Conservation (phyloP, 1,139 yeast genomes). For the Lodderomyces orthopsilosis region DNA sequence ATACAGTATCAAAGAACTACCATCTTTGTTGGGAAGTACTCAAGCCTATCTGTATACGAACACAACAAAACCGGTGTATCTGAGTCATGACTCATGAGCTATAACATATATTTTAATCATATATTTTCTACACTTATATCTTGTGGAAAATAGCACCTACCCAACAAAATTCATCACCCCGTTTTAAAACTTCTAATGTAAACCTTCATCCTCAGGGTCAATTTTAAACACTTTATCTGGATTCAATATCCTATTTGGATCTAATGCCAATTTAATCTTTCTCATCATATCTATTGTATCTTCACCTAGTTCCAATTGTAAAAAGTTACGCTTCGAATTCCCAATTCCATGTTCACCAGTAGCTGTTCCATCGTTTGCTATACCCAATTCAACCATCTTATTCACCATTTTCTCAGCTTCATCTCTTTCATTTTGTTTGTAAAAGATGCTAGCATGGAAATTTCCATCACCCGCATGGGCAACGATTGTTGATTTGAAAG, state of each 20-base stretch:
- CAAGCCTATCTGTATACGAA: too few species aligned
- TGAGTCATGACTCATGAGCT: too few species aligned
- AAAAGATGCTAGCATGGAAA: constrained; percentile 76
- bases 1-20: background rate
- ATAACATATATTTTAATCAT: too few species aligned
- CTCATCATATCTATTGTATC: constrained; percentile 56
- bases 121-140: too few species aligned
- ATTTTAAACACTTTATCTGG: constrained; percentile 62
- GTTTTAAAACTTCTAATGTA: too few species aligned
- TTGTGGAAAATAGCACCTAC: too few species aligned
- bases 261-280: constrained; percentile 51
- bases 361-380: constrained; percentile 56
- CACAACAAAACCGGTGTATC: too few species aligned
- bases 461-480: constrained; percentile 93
- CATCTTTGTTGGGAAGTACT: too few species aligned
- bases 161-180: background rate
- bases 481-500: constrained; percentile 54
- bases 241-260: constrained; percentile 56
- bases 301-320: constrained; percentile 49
- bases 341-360: constrained; percentile 70
- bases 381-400: constrained; percentile 38
- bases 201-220: constrained; percentile 48
- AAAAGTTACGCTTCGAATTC: constrained; percentile 49
- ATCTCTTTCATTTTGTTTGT: constrained; percentile 46
- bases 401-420: constrained; percentile 32